Evolutionary conservation across 176 grass and related monocot species (phyloP), one percentile per base, ranked within the genome.

Genomic region (Panicum miliaceum): DNA sequence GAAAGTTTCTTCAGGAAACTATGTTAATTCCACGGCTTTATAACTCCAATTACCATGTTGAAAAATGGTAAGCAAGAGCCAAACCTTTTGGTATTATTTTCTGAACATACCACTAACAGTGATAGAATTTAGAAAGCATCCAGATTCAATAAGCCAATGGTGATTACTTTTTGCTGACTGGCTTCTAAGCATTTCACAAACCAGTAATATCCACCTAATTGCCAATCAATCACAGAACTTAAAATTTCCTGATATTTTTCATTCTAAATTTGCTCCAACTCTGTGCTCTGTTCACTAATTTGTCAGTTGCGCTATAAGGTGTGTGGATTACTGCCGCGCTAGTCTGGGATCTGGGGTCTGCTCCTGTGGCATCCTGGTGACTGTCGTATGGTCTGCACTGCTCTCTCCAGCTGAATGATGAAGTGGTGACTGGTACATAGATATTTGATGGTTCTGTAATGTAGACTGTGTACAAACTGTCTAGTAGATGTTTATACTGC

Each of bases 1-100:
- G 5, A 81, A 86, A 26, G 5, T 57, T 15, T 81, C 22, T 72
- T 77, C 61, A 84, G 45, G 8, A 78, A 62, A 68, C 69, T 45
- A 22, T 84, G 76, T 20, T n/a, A 80, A 48, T 27, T 76, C 25
- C 50, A 5, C 75, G 41, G 13, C 7, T 76, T 67, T 61, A 73
- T 62, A 68, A 42, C 35, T 66, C 37, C 37, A 77, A 13, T 60
- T 58, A 66, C 19, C 23, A 68, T 32, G 18, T 46, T 35, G 10
- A 54, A 23, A 73, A 47, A 61, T 32, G 2, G 2, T 32, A 32
- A 32, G 29, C 29, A 84, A 48, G 37, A 26, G 36, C 41, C 18
- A 48, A 70, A 41, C 12, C 8, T 48, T 14, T 51, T 57, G 35
- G 50, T 5, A 36, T 3, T 50, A 18, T 61, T 59, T 61, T 61